phyloP scores from a whole-genome alignment of 108 stramenopile species.

The Discostella pseudostelligera region DNA sequence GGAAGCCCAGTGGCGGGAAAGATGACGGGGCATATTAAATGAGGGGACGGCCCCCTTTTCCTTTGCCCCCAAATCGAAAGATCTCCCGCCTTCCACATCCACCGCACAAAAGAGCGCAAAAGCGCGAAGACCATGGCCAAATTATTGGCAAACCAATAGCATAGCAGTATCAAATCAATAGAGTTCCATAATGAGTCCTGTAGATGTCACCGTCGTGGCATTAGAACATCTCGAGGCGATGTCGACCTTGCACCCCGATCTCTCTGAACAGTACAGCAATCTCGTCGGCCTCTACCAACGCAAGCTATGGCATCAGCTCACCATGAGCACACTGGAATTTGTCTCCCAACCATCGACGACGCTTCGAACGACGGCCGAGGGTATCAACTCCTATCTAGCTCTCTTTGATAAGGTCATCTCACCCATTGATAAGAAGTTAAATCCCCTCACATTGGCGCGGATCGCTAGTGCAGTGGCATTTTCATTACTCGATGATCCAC shows the following conservation, averaged over 20 bases:
- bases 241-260: constrained; percentile 69
- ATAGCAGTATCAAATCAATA: too few relatives aligned
- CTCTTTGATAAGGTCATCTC: constrained; percentile 59
- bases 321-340: constrained; percentile 72
- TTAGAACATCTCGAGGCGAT: constrained; percentile 83
- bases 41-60: too few relatives aligned
- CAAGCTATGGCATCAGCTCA: constrained; percentile 98
- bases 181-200: constrained; percentile 24
- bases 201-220: constrained; percentile 55
- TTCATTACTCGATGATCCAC: constrained; percentile 41
- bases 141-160: too few relatives aligned
- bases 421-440: constrained; percentile 72
- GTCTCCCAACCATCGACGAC: constrained; percentile 37
- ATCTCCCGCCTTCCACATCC: too few relatives aligned
- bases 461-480: constrained; percentile 79
- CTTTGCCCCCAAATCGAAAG: too few relatives aligned
- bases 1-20: too few relatives aligned
- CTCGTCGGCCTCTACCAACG: constrained; percentile 59
- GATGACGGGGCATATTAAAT: too few relatives aligned
- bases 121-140: too few relatives aligned
- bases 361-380: constrained; percentile 44
- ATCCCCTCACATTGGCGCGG: constrained; percentile 86
- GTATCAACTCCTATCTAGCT: constrained; percentile 63
- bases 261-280: constrained; percentile 74
- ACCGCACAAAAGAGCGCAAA: too few relatives aligned